These are phyloP conservation scores for Tuber indicum DNA, from an alignment of 495 filamentous ascomycete species.

Conservation along the genomic window DNA sequence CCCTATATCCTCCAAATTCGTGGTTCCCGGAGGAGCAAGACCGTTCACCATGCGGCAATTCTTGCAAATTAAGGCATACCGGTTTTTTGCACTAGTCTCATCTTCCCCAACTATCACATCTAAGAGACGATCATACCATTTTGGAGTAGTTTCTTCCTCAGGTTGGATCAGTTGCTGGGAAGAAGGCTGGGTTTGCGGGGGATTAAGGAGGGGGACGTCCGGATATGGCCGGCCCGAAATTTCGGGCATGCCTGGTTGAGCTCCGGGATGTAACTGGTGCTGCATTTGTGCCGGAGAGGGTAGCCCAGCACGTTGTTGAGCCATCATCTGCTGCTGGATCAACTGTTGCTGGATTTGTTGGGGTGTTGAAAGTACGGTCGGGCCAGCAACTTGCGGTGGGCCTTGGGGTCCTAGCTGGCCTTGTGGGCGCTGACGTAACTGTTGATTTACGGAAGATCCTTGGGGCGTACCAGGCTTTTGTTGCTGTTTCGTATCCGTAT, in stretches of 20 bases:
- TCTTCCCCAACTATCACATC: conserved; percentile 93
- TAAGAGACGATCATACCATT: conserved; percentile 91
- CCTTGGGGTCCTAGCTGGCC: conserved; percentile 13
- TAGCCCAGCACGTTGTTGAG: conserved; percentile 25
- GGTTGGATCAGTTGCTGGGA: conserved; percentile 44
- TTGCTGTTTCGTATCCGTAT: conserved; percentile 44
- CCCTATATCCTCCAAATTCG: conserved; percentile 70
- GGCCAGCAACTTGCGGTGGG: not conserved
- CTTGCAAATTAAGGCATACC: conserved; percentile 78
- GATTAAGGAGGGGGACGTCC: conserved; percentile 27
- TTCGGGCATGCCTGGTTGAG: conserved; percentile 36
- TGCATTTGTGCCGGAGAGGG: conserved; percentile 21
- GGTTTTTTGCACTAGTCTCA: conserved; percentile 84
- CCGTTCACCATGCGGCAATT: conserved; percentile 88
- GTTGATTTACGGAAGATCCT: conserved; percentile 23
- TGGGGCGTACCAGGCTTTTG: conserved; percentile 36
- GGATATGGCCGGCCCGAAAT: conserved; percentile 17
- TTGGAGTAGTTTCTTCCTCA: conserved; percentile 50
- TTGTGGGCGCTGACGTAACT: conserved; percentile 16
- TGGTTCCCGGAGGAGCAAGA: conserved; percentile 83
- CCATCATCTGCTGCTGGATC: conserved; percentile 36
- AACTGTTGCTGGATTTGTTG: conserved; percentile 35
- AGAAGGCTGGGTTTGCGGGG: conserved; percentile 33
- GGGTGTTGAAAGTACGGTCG: conserved; percentile 15
- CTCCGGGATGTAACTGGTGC: conserved; percentile 17